These are phyloP conservation scores for Cadophora malorum DNA, from an alignment of 2,329 filamentous ascomycete genomes.

Conservation along the genomic window DNA sequence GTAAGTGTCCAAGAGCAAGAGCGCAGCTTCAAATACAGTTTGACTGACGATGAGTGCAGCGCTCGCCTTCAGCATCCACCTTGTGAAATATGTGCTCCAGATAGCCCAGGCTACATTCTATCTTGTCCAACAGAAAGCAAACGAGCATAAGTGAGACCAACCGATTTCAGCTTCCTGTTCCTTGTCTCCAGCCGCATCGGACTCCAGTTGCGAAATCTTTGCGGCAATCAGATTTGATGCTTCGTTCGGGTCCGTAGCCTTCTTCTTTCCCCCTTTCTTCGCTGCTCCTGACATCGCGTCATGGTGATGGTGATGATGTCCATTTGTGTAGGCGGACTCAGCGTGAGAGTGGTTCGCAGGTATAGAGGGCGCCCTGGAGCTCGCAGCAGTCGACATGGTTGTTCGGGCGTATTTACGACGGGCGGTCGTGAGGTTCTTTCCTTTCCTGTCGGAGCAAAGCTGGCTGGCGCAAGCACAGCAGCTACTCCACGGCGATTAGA, in stretches of 20 bases:
- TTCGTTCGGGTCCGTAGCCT: slow-evolving; percentile 82
- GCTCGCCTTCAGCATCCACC: not conserved
- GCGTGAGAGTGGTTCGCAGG: slow-evolving; percentile 41
- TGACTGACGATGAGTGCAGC: not conserved
- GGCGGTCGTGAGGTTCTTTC: slow-evolving; percentile 16
- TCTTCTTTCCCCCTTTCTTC: slow-evolving; percentile 87
- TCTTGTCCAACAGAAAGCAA: not conserved
- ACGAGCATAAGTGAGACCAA: slow-evolving; percentile 54
- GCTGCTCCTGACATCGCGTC: slow-evolving; percentile 57
- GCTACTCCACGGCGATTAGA: slow-evolving; percentile 22
- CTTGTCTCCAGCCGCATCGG: slow-evolving; percentile 90
- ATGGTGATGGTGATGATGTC: slow-evolving; percentile 49
- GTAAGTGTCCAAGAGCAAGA: not conserved
- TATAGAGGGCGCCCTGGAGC: slow-evolving; percentile 48
- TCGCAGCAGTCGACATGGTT: slow-evolving; percentile 46
- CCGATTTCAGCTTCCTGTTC: slow-evolving; percentile 96
- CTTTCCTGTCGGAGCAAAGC: slow-evolving; percentile 25
- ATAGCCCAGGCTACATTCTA: not conserved
- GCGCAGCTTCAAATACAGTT: not conserved
- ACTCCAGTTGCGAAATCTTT: slow-evolving; percentile 93
- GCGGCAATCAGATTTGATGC: slow-evolving; percentile 90
- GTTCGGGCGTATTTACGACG: slow-evolving; percentile 16
- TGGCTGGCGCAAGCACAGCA: slow-evolving; percentile 38
- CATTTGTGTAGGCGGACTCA: slow-evolving; percentile 43
- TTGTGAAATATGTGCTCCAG: slow-evolving; percentile 1